Conservation (phyloP, 169 alveolate species). For the Plasmodium inui region DNA sequence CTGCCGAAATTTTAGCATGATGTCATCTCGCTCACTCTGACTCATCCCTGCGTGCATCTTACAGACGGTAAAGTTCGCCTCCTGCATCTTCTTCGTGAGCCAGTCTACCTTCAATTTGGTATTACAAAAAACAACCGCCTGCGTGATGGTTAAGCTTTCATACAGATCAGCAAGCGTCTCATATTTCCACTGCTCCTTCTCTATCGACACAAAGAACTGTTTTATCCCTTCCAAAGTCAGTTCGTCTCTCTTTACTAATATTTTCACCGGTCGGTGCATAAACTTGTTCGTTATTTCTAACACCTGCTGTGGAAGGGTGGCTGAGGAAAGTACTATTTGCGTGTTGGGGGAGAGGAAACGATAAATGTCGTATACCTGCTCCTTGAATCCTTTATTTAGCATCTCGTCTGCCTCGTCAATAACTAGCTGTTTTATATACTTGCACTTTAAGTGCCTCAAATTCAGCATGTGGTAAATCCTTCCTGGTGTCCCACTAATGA, state of each 20-base stretch:
- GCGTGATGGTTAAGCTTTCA: constrained; percentile 97
- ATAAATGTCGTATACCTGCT: constrained; percentile 91
- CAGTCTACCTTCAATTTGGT: constrained; percentile 96
- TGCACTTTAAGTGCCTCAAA: constrained; percentile 92
- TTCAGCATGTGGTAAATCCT: constrained; percentile 98
- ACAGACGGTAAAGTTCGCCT: constrained; percentile 96
- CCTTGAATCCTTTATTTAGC: constrained; percentile 98
- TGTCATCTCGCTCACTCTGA: constrained; percentile 97
- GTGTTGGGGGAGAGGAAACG: constrained; percentile 85
- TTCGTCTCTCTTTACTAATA: constrained; percentile 98
- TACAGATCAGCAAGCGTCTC: constrained; percentile 95
- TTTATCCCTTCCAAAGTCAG: constrained; percentile 98
- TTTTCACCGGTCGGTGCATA: constrained; percentile 97
- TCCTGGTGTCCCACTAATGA: constrained; percentile 99
- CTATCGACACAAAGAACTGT: constrained; percentile 98
- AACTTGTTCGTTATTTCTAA: constrained; percentile 95
- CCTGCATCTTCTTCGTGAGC: constrained; percentile 94
- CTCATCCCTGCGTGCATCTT: constrained; percentile 99
- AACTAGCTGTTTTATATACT: constrained; percentile 94
- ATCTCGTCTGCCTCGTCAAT: constrained; percentile 99
- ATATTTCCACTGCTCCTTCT: constrained; percentile 97
- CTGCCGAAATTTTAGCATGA: constrained; percentile 98
- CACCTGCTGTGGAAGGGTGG: constrained; percentile 98
- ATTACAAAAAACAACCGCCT: constrained; percentile 99
- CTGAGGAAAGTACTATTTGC: constrained; percentile 95